Evolutionary conservation across 371 early-diverging fungal genomes (phyloP), one percentile per base, ranked within the genome.

Genomic region (Quaeritorhiza haematococci): DNA sequence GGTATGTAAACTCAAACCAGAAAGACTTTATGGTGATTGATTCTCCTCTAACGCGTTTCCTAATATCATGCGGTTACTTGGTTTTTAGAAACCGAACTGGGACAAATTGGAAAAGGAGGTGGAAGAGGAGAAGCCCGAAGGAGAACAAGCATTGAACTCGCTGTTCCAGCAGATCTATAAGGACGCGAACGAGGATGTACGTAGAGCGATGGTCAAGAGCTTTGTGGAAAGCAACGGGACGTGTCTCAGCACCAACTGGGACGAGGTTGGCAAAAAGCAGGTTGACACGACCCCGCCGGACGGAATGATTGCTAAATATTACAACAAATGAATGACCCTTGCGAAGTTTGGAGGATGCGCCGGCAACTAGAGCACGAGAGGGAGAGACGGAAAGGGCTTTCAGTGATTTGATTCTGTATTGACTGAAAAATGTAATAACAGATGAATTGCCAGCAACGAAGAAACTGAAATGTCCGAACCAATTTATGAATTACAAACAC

Each of bases 201-300:
- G 84, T 48, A 77, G 91, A 34, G 99, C 99, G 0, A 99, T 99
- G 99, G 87, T 96, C 82, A 98, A 99, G 83, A 90, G 90, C 63
- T 98, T 89, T 69, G 79, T 84, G 4, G 99, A 99, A 71, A 89
- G 90, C 70, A 89, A 89, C 55, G 99, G 99, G 27, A 98, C 98
- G 1, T 84, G 85, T 55, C 75, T 99, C 49, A 89, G 89, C 47
- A 99, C 98, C 45, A 94, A 98, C 67, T 99, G 99, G 99, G 75
- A 75, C 19, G 93, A 94, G 69, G 94, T 98, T 33, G 83, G 86
- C 24, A 79, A 85, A 68, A 85, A 83, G 53, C 73, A 75, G 41
- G 92, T 93, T 21, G 90, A 90, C 70, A 81, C 84, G 2, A 80
- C 83, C 54, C 94, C 98, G 21, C 97, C 98, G 2, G 91, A 91